Percentiles rank a stretch among this genome's conserved stretches.
Conservation (phyloP, 164 flowering plant genomes). For the Tinospora cordifolia region DNA sequence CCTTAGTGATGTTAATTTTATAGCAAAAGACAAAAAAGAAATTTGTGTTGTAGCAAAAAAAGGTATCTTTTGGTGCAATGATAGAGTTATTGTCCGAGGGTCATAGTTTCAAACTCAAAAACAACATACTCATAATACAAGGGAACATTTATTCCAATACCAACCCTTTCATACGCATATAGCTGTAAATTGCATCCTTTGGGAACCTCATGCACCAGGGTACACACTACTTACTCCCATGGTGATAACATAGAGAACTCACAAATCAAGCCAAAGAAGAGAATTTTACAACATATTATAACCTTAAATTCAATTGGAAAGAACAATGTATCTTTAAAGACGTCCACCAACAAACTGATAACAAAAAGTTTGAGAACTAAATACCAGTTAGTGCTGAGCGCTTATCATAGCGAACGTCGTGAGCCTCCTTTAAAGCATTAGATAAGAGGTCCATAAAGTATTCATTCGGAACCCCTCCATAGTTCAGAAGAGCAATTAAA, state of each 20-base stretch:
- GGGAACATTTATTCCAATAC: too few species aligned
- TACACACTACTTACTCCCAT: background rate
- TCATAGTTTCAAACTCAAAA: too few species aligned
- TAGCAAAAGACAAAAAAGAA: background rate
- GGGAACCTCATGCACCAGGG: background rate
- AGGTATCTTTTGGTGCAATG: too few species aligned
- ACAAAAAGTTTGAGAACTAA: background rate
- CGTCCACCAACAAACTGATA: background rate
- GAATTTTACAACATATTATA: background rate
- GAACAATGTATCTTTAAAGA: too few species aligned
- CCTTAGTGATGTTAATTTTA: background rate
- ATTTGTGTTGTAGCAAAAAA: background rate
- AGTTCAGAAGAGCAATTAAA: slow-evolving; percentile 50
- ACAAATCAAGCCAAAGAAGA: background rate
- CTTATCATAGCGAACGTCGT: slow-evolving; percentile 26
- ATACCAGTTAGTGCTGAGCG: slow-evolving; percentile 50
- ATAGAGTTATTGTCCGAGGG: too few species aligned
- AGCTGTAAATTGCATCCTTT: too few species aligned
- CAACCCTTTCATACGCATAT: too few species aligned
- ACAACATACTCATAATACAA: too few species aligned
- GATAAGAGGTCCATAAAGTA: slow-evolving; percentile 36
- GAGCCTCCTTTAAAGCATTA: slow-evolving; percentile 42
- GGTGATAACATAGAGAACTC: background rate
- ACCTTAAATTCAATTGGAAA: background rate
- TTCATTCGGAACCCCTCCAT: slow-evolving; percentile 58